Conservation (phyloP, 805 yeast species). For the fission yeast (Schizosaccharomyces pombe) region DNA sequence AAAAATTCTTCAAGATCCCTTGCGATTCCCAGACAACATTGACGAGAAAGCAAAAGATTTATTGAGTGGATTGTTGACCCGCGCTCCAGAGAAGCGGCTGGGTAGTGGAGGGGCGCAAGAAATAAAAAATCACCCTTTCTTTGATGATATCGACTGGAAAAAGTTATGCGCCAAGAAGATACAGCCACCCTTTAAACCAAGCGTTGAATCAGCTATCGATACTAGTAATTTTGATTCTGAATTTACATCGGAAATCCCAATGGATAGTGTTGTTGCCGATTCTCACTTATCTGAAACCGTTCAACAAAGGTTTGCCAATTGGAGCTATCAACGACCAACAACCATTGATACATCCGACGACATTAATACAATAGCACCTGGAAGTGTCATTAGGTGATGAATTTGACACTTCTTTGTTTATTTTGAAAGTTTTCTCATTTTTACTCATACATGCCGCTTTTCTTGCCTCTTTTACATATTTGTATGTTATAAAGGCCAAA, state of each 20-base stretch:
- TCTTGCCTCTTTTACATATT: no score
- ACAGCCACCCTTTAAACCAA: slow-evolving; percentile 87
- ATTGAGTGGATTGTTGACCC: slow-evolving; percentile 45
- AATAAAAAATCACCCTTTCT: slow-evolving; percentile 65
- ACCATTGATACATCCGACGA: slow-evolving; percentile 1
- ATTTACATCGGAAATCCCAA: slow-evolving; percentile 79
- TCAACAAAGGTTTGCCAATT: slow-evolving; percentile 95
- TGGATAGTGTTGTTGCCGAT: slow-evolving; percentile 76
- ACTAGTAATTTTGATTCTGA: slow-evolving; percentile 84
- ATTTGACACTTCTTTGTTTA: not conserved
- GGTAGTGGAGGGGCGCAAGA: slow-evolving; percentile 56
- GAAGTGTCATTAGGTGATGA: not conserved
- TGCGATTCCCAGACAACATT: slow-evolving; percentile 70
- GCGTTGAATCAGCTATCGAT: slow-evolving; percentile 47
- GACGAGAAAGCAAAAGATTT: slow-evolving; percentile 70
- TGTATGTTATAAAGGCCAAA: no score
- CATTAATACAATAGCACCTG: not conserved
- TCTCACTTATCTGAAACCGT: slow-evolving; percentile 65
- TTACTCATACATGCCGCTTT: no score
- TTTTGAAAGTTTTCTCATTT: not conserved
- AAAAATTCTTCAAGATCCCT: slow-evolving; percentile 72
- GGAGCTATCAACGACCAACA: slow-evolving; percentile 25
- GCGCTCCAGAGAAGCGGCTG: slow-evolving; percentile 65
- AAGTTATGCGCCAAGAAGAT: slow-evolving; percentile 65
- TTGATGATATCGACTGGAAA: slow-evolving; percentile 67